These are phyloP conservation scores for Viridothelium virens DNA, from an alignment of 495 filamentous ascomycete species.

Conservation along the genomic window DNA sequence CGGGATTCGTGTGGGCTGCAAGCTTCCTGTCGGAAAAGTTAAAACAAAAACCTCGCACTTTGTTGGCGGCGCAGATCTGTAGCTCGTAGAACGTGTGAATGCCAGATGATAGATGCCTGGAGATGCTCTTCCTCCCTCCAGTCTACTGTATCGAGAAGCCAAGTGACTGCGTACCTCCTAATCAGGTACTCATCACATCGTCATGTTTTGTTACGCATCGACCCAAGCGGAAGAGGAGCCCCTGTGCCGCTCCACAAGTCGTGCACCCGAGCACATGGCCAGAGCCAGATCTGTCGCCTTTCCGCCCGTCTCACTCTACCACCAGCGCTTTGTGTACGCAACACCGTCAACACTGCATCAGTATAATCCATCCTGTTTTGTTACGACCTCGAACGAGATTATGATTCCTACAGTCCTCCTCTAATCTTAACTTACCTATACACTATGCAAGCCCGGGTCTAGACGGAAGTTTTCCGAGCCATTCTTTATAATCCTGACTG, in stretches of 20 bases:
- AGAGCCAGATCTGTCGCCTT: slow-evolving; percentile 7
- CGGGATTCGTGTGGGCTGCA: no score
- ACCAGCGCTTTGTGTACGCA: background rate
- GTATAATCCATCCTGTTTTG: background rate
- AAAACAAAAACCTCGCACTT: no score
- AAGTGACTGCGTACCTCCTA: no score
- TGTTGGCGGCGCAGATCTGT: no score
- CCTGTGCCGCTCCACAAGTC: background rate
- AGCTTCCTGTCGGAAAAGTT: no score
- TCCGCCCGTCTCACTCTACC: background rate
- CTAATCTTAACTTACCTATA: background rate
- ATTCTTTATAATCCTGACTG: background rate
- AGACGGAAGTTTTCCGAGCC: background rate
- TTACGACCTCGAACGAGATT: background rate
- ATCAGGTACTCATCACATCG: no score
- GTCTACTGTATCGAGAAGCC: no score
- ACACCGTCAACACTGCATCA: background rate
- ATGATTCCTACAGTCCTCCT: background rate
- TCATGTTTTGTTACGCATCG: no score
- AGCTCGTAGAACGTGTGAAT: no score
- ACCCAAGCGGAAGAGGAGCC: no score
- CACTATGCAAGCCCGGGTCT: background rate
- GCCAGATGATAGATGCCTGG: no score
- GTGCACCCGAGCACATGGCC: slow-evolving; percentile 13
- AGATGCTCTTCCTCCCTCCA: no score